These are phyloP conservation scores for Microcera coccophila DNA, from an alignment of 2,329 filamentous ascomycete genomes.

Conservation along the genomic window DNA sequence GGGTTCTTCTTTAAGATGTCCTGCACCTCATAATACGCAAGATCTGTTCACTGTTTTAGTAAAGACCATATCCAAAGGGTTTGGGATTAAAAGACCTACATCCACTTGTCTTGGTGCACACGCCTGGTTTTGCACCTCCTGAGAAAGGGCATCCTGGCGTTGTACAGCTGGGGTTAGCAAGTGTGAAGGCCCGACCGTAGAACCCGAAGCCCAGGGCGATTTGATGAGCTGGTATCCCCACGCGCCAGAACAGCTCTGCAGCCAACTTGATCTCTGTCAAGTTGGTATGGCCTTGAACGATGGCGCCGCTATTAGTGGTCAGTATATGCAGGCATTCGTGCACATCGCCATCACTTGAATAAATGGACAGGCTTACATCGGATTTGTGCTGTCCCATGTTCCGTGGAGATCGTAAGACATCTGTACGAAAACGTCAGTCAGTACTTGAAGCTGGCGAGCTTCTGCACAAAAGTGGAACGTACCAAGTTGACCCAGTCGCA, in stretches of 20 bases:
- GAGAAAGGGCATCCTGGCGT: slow-evolving; percentile 9
- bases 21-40: slow-evolving; percentile 9
- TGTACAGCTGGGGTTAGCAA: not conserved
- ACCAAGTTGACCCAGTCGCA: no score
- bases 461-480: no score
- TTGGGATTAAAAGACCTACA: no score
- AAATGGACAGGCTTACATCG: no score
- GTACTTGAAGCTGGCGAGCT: no score
- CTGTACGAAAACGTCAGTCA: no score
- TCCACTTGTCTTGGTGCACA: slow-evolving; percentile 4
- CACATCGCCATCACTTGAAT: no score
- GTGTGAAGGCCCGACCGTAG: slow-evolving; percentile 11
- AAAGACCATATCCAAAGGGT: no score
- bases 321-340: no score
- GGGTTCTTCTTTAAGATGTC: not conserved
- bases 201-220: not conserved
- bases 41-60: no score
- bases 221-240: slow-evolving; percentile 35
- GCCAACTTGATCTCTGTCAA: slow-evolving; percentile 40
- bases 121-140: not conserved
- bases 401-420: no score
- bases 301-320: slow-evolving; percentile 31
- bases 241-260: slow-evolving; percentile 42
- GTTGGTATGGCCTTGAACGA: slow-evolving; percentile 37
- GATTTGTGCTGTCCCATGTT: no score